Percentiles rank a stretch among this genome's conserved stretches.
These are phyloP conservation scores for Xylaria palmicola DNA, from an alignment of 495 filamentous ascomycete genomes.

Conservation along the genomic window DNA sequence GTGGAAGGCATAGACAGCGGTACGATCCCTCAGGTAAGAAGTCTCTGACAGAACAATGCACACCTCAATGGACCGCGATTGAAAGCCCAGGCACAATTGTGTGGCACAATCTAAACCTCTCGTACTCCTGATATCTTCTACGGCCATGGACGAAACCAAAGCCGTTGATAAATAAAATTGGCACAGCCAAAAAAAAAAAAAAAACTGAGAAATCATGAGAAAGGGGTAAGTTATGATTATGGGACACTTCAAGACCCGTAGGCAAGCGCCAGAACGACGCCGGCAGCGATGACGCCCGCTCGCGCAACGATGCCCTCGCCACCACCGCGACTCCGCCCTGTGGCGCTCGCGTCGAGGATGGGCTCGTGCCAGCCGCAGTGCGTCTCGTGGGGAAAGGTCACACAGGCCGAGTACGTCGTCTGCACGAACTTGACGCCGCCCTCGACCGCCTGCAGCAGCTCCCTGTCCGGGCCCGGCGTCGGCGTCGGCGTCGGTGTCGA, in stretches of 20 bases:
- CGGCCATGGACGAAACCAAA: too few species aligned
- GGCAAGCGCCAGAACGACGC: background rate
- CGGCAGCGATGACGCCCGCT: background rate
- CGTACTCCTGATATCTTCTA: too few species aligned
- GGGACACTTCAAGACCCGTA: background rate
- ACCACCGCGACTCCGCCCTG: background rate
- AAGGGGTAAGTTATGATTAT: too few species aligned
- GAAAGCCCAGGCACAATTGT: background rate
- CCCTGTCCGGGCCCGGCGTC: constrained; percentile 2
- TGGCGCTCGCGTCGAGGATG: constrained; percentile 33
- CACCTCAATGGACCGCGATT: too few species aligned
- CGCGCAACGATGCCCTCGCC: background rate
- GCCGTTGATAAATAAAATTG: too few species aligned
- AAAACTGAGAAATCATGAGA: too few species aligned
- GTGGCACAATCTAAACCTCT: too few species aligned
- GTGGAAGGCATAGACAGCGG: too few species aligned
- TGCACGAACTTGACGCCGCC: constrained; percentile 27
- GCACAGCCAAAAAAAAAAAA: too few species aligned
- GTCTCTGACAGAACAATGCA: too few species aligned
- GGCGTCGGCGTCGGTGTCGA: constrained; percentile 22
- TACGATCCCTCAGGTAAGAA: too few species aligned
- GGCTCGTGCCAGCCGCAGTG: constrained; percentile 48
- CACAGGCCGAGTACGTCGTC: constrained; percentile 46
- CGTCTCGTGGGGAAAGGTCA: constrained; percentile 29
- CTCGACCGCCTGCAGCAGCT: background rate